phyloP scores from a whole-genome alignment of 345 rosid species.

The Excoecaria agallocha region DNA sequence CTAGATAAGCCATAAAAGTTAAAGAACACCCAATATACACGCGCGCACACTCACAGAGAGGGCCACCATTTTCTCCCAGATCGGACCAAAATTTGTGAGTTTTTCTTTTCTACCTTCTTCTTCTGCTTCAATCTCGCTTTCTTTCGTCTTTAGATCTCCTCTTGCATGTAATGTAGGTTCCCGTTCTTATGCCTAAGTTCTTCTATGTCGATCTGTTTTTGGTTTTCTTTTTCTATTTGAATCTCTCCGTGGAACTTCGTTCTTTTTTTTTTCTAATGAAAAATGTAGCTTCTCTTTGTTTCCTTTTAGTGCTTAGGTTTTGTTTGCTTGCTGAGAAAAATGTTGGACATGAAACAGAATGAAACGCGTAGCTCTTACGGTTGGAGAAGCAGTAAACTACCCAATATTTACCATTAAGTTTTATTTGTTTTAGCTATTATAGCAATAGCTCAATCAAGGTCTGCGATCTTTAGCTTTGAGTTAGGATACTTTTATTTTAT shows the following conservation, averaged over 20 bases:
- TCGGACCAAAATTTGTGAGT: conserved; percentile 53
- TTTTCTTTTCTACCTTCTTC: neutral
- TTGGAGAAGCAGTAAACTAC: neutral
- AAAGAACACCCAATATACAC: neutral
- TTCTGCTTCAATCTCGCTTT: conserved; percentile 8
- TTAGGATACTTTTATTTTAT: conserved; percentile 26
- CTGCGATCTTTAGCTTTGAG: neutral
- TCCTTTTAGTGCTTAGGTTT: neutral
- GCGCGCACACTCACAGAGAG: neutral
- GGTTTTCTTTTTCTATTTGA: neutral
- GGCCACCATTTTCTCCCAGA: conserved; percentile 24
- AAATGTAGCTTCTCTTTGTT: neutral
- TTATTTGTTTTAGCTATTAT: neutral
- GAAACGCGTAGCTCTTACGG: neutral
- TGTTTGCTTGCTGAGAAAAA: conserved; percentile 19
- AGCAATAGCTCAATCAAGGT: neutral
- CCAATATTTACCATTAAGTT: conserved; percentile 1
- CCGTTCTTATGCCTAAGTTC: neutral
- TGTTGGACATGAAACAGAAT: neutral
- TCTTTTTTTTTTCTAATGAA: neutral
- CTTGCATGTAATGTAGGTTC: conserved; percentile 31
- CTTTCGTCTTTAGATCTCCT: conserved; percentile 17
- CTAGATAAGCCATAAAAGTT: conserved; percentile 13
- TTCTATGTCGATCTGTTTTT: conserved; percentile 13
- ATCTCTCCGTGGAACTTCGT: neutral